Evolutionary conservation across 495 filamentous ascomycete genomes (phyloP).

Genomic region (Tirmania nivea): DNA sequence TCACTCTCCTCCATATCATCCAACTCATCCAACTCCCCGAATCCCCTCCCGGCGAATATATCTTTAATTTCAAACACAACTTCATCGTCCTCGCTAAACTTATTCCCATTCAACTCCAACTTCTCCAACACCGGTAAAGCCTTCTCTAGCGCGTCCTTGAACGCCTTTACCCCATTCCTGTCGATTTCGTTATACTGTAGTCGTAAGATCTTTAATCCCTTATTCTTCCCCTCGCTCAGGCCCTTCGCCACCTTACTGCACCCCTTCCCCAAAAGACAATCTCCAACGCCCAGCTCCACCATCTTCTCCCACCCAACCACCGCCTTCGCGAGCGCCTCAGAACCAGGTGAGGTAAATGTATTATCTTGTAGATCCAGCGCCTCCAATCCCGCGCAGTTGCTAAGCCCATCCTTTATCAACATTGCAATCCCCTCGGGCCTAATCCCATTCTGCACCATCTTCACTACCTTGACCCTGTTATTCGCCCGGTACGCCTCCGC

Average conservation of each 20-base stretch:
- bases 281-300: constrained; percentile 66
- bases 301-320: constrained; percentile 52
- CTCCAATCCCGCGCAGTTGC: constrained; percentile 38
- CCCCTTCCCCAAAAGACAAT: constrained; percentile 67
- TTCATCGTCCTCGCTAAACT: constrained; percentile 61
- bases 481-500: constrained; percentile 65
- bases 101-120: constrained; percentile 75
- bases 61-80: constrained; percentile 31
- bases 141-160: constrained; percentile 34
- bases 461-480: constrained; percentile 55
- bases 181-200: constrained; percentile 93
- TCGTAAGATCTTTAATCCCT: constrained; percentile 52
- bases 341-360: constrained; percentile 70
- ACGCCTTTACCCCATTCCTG: constrained; percentile 40
- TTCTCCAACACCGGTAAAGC: constrained; percentile 20
- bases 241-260: constrained; percentile 49
- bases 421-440: constrained; percentile 71
- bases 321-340: constrained; percentile 53
- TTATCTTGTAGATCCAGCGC: constrained; percentile 90
- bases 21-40: constrained; percentile 77
- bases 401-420: constrained; percentile 55
- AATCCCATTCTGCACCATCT: constrained; percentile 98
- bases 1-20: constrained; percentile 53
- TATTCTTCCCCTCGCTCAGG: constrained; percentile 51
- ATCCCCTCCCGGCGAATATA: constrained; percentile 49